Evolutionary conservation across 495 filamentous ascomycete species (phyloP).

Genomic region (Opeltia flavorubescens): DNA sequence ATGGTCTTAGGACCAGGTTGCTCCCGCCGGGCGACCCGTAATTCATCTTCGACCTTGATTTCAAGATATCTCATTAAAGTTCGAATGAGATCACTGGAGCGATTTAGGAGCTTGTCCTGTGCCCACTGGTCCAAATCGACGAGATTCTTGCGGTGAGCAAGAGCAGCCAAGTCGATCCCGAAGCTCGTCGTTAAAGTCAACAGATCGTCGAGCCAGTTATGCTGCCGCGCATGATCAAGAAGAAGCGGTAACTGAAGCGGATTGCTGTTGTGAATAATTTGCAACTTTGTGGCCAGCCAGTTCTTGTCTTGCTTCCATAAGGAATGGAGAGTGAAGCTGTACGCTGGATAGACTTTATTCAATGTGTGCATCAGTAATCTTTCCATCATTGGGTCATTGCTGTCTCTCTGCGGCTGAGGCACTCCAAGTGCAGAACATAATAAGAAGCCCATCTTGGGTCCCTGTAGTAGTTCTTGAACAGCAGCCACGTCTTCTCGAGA

Average conservation of each 20-base stretch:
- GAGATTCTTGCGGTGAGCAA: slow-evolving; percentile 68
- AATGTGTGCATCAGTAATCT: slow-evolving; percentile 49
- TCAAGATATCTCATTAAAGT: slow-evolving; percentile 59
- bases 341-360: slow-evolving; percentile 46
- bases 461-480: slow-evolving; percentile 52
- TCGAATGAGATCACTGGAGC: slow-evolving; percentile 42
- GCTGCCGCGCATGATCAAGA: slow-evolving; percentile 64
- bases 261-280: slow-evolving; percentile 63
- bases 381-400: slow-evolving; percentile 48
- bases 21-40: slow-evolving; percentile 50
- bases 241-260: slow-evolving; percentile 64
- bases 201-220: slow-evolving; percentile 71
- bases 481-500: slow-evolving; percentile 12
- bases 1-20: slow-evolving; percentile 47
- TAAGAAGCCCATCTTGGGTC: slow-evolving; percentile 54
- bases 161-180: slow-evolving; percentile 74
- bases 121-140: slow-evolving; percentile 78
- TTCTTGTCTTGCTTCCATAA: slow-evolving; percentile 76
- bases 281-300: slow-evolving; percentile 66
- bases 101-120: slow-evolving; percentile 45
- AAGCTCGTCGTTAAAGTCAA: slow-evolving; percentile 63
- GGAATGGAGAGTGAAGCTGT: slow-evolving; percentile 74
- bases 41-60: slow-evolving; percentile 73
- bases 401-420: slow-evolving; percentile 47
- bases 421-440: slow-evolving; percentile 61